Conservation (phyloP, 2,329 filamentous ascomycete species). For the Thermothelomyces thermophilus region DNA sequence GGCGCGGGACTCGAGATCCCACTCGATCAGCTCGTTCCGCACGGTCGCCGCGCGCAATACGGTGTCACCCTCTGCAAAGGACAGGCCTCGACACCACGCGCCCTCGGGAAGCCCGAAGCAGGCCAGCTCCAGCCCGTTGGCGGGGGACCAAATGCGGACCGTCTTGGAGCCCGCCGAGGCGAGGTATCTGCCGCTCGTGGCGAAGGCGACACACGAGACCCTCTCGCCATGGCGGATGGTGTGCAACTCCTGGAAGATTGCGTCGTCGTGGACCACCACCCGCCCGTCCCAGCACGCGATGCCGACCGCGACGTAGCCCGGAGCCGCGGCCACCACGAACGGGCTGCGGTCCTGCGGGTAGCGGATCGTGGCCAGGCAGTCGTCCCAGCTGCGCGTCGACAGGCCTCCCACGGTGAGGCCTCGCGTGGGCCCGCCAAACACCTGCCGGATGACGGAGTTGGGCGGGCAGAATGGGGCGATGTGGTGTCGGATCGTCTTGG, state of each 20-base stretch:
- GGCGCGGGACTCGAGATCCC: conserved; percentile 13
- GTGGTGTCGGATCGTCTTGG: conserved; percentile 21
- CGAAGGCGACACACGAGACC: conserved; percentile 20
- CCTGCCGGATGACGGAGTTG: conserved; percentile 21
- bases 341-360: conserved; percentile 16
- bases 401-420: conserved; percentile 21
- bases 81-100: conserved; percentile 14
- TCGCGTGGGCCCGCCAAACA: conserved; percentile 16
- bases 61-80: conserved; percentile 17
- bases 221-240: conserved; percentile 19
- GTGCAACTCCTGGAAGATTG: conserved; percentile 19
- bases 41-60: conserved; percentile 17
- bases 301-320: conserved; percentile 17
- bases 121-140: conserved; percentile 4
- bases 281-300: conserved; percentile 5
- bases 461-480: conserved; percentile 26
- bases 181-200: conserved; percentile 9
- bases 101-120: conserved; percentile 8
- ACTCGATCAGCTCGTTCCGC: conserved; percentile 19
- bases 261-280: conserved; percentile 21
- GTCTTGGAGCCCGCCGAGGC: conserved; percentile 3
- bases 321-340: conserved; percentile 2
- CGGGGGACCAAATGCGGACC: conserved; percentile 11
- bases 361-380: conserved; percentile 22
- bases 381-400: conserved; percentile 19